These are phyloP conservation scores for Sporothrix curviconia DNA, from an alignment of 2,329 filamentous ascomycete species.

Conservation along the genomic window DNA sequence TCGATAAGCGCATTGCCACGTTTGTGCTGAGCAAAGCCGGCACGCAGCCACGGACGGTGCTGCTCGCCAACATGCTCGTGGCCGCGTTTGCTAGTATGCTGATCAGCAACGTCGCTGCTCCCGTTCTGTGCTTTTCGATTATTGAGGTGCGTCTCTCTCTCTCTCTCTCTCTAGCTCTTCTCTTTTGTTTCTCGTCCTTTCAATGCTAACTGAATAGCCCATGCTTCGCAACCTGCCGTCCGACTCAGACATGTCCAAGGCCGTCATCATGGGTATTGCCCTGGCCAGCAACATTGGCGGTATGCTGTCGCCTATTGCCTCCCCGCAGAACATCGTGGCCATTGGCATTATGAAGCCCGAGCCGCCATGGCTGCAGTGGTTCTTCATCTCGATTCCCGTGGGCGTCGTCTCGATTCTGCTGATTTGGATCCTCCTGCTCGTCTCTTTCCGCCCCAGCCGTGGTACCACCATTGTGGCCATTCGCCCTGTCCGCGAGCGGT, in stretches of 20 bases:
- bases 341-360: constrained; percentile 90
- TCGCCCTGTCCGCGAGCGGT: constrained; percentile 78
- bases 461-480: constrained; percentile 90
- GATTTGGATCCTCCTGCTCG: constrained; percentile 81
- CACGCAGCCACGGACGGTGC: constrained; percentile 78
- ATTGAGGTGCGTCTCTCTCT: constrained; percentile 60
- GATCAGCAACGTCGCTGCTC: constrained; percentile 96
- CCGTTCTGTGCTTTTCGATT: constrained; percentile 94
- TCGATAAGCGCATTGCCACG: constrained; percentile 94
- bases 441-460: constrained; percentile 76
- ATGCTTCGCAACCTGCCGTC: constrained; percentile 88
- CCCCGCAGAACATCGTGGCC: constrained; percentile 94
- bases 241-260: constrained; percentile 89
- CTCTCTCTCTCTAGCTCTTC: background rate
- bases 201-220: constrained; percentile 46
- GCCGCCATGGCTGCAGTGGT: constrained; percentile 93
- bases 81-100: constrained; percentile 98
- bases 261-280: constrained; percentile 89
- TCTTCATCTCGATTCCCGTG: constrained; percentile 90
- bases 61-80: constrained; percentile 98
- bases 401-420: constrained; percentile 80
- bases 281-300: constrained; percentile 93
- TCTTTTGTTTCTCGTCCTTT: background rate
- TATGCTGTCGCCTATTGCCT: constrained; percentile 93
- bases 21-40: constrained; percentile 95